Evolutionary conservation across 805 yeast species (phyloP), one percentile per base, ranked within the genome.

Genomic region (Pichia exigua): DNA sequence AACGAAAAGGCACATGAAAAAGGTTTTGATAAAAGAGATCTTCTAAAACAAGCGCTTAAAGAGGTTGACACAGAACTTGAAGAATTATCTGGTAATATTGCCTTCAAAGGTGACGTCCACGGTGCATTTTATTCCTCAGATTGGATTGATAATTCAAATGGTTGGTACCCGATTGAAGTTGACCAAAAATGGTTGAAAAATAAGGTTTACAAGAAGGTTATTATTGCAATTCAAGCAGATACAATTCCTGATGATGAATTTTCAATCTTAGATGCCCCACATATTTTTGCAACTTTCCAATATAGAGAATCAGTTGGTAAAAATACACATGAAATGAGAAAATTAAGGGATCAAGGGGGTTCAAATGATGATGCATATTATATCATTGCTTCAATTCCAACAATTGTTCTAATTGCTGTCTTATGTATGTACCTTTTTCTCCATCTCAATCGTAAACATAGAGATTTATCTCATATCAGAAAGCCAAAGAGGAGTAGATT

Each of bases 141-240:
- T 8, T 89, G 96, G 96, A 48, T 87, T 10, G 52, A 60, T 7
- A 78, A 77, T 54, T 68, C 73, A 30, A 76, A 77, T 52, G 97
- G 96, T 15, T 76, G 72, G 58, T 78, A 69, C 57, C 82, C 92
- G 3, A 63, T 89, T 42, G 79, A 79, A 40, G 69, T 87, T 42
- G 65, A 75, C 39, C 80, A 77, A 51, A 80, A 74, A 13, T 88
- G 95, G 91, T 69, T 88, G 32, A 72, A 72, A 40, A 83, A 76
- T 4, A 65, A 70, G 57, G 77, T 73, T 58, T 70, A 72, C 53
- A 79, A 77, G 60, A 75, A 76, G 54, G 82, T 86, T 13, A 71
- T 83, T 47, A 68, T 89, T 42, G 73, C 91, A 3, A 75, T 89
- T 46, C 96, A 90, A 66, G 92, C 95, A 1, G 84, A 81, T 50